A percentile compares a stretch with the other conserved stretches of the same genome.
phyloP scores from a whole-genome alignment of 2,329 filamentous ascomycete species.

The Penicillium sp. region DNA sequence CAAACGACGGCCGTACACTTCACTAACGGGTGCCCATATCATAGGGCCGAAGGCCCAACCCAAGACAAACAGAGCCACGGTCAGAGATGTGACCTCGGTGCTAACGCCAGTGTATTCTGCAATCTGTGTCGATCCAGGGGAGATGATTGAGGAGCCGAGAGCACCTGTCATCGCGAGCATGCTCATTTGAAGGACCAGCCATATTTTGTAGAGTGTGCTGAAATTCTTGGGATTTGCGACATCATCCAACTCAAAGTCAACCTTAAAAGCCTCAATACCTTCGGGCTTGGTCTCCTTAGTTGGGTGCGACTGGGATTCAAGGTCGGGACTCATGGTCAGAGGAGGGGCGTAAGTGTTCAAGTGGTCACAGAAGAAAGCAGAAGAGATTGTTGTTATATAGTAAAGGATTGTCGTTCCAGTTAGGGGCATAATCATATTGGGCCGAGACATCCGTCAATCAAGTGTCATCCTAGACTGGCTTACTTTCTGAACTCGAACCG shows the following conservation, averaged over 20 bases:
- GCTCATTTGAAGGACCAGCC: conserved; percentile 51
- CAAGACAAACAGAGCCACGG: neutral
- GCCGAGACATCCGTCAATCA: neutral
- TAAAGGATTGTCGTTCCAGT: too few relatives aligned
- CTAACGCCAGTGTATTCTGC: conserved; percentile 45
- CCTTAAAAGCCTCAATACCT: conserved; percentile 3
- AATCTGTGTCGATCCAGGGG: conserved; percentile 48
- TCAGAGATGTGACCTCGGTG: conserved; percentile 36
- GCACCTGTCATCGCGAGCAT: conserved; percentile 53
- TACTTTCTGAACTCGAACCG: too few relatives aligned
- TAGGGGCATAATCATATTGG: neutral
- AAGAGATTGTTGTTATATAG: too few relatives aligned
- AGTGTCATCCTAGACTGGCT: neutral
- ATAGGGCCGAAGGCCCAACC: conserved; percentile 33
- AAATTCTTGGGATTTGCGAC: conserved; percentile 50
- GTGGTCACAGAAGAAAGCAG: too few relatives aligned
- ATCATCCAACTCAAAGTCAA: conserved; percentile 14
- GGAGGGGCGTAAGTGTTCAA: neutral
- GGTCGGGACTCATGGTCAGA: neutral
- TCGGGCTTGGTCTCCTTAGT: neutral
- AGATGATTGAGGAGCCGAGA: conserved; percentile 53
- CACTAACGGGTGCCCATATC: conserved; percentile 45
- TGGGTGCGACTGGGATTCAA: neutral
- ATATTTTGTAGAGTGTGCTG: conserved; percentile 44
- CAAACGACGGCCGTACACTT: conserved; percentile 48